Evolutionary conservation across 2,329 filamentous ascomycete genomes (phyloP).

Genomic region (Fusarium sp.): DNA sequence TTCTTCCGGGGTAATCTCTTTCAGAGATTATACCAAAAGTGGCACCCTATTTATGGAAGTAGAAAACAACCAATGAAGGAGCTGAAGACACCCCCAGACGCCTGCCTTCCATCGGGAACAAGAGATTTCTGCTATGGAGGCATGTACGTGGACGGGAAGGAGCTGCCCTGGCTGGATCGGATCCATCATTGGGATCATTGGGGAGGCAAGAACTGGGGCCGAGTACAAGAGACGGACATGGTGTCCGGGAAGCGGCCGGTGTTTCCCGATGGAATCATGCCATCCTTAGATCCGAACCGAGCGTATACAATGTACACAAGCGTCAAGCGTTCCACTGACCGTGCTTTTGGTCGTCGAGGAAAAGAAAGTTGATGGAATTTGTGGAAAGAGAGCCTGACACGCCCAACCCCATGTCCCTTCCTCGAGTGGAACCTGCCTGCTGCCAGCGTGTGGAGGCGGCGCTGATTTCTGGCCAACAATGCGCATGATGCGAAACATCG

Average conservation of each 20-base stretch:
- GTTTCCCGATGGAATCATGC: constrained; percentile 44
- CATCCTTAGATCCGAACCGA: constrained; percentile 38
- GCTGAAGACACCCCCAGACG: constrained; percentile 12
- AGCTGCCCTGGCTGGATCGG: not conserved
- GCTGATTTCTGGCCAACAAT: constrained; percentile 10
- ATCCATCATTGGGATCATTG: not conserved
- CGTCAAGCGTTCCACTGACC: constrained; percentile 4
- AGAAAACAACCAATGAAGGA: not conserved
- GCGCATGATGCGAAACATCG: constrained; percentile 34
- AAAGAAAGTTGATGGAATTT: constrained; percentile 29
- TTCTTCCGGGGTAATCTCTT: constrained; percentile 30
- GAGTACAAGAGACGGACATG: constrained; percentile 23
- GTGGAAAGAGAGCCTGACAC: not conserved
- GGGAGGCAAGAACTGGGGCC: constrained; percentile 1
- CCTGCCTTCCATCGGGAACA: constrained; percentile 5
- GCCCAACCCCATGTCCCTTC: not conserved
- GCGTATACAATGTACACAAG: constrained; percentile 6
- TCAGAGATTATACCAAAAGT: constrained; percentile 27
- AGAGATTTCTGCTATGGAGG: constrained; percentile 7
- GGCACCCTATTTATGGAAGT: constrained; percentile 18
- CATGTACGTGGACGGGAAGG: constrained; percentile 19
- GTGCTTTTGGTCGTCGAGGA: not conserved
- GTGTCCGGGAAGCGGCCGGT: constrained; percentile 29
- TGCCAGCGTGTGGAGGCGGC: constrained; percentile 2
- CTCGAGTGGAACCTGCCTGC: constrained; percentile 1